Conservation (phyloP, 2,329 filamentous ascomycete species). For the Talaromyces sp. region DNA sequence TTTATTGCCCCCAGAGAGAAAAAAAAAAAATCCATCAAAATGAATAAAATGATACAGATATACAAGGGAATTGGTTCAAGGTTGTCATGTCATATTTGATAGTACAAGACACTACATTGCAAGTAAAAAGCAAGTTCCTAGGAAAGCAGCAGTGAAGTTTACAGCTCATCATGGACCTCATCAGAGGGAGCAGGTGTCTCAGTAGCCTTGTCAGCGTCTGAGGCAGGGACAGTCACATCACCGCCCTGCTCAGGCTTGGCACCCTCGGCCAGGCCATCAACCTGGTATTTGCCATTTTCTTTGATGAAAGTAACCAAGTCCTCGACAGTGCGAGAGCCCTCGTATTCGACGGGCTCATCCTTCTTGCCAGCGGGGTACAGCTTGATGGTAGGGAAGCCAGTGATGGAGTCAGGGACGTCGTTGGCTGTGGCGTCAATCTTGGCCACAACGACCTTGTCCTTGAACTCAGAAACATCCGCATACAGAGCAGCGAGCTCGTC, state of each 20-base stretch:
- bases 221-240: constrained; percentile 28
- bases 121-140: constrained; percentile 2
- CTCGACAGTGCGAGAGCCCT: constrained; percentile 83
- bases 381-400: constrained; percentile 99
- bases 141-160: constrained; percentile 18
- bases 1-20: too few relatives aligned
- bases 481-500: constrained; percentile 65
- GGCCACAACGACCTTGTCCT: constrained; percentile 66
- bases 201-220: constrained; percentile 18
- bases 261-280: constrained; percentile 64
- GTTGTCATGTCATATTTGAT: constrained; percentile 17
- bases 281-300: constrained; percentile 90
- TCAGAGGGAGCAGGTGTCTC: constrained; percentile 31
- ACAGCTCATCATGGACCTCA: constrained; percentile 45
- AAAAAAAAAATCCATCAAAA: too few relatives aligned
- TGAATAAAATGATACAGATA: too few relatives aligned
- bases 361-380: constrained; percentile 91
- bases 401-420: constrained; percentile 94
- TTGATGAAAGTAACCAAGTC: constrained; percentile 90
- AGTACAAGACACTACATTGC: constrained; percentile 17
- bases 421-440: constrained; percentile 97
- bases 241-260: constrained; percentile 55
- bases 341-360: constrained; percentile 81
- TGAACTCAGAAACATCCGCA: constrained; percentile 51
- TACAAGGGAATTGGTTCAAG: neutral